Evolutionary conservation across 2,329 filamentous ascomycete species (phyloP).

Genomic region (Aspergillus transmontanensis): DNA sequence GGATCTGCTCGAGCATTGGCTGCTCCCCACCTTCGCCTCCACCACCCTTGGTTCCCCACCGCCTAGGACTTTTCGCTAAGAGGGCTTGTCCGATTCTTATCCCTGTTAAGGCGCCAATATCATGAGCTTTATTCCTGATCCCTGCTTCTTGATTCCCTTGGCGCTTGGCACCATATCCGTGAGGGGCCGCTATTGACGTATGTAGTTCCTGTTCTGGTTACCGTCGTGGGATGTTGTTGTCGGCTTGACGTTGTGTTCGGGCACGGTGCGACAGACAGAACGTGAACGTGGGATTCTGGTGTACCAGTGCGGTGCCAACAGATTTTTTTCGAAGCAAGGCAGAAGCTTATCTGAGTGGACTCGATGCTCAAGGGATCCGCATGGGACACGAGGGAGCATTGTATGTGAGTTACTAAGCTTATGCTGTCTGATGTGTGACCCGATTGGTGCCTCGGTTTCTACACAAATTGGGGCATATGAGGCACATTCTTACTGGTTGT

Average conservation of each 20-base stretch:
- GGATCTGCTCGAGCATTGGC: slow-evolving; percentile 6
- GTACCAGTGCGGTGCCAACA: neutral
- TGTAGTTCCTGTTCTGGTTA: neutral
- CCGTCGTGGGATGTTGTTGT: neutral
- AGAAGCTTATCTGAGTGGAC: neutral
- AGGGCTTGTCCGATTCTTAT: slow-evolving; percentile 11
- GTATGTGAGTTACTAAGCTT: neutral
- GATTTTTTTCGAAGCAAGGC: neutral
- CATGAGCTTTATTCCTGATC: slow-evolving; percentile 6
- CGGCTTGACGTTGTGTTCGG: neutral
- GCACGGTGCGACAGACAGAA: neutral
- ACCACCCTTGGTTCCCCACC: neutral
- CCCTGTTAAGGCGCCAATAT: neutral
- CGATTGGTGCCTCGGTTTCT: neutral
- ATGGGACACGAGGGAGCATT: neutral
- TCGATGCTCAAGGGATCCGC: neutral
- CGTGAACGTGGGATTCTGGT: neutral
- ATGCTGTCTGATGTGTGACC: neutral
- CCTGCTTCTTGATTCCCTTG: slow-evolving; percentile 4
- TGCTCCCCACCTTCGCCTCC: slow-evolving; percentile 3
- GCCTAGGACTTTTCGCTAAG: slow-evolving; percentile 3
- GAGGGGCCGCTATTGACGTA: slow-evolving; percentile 1
- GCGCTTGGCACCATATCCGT: neutral
- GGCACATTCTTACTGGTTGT: neutral
- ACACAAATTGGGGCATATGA: neutral